phyloP scores from a whole-genome alignment of 1,284 basidiomycete species.

The Pseudozyma sp. region DNA sequence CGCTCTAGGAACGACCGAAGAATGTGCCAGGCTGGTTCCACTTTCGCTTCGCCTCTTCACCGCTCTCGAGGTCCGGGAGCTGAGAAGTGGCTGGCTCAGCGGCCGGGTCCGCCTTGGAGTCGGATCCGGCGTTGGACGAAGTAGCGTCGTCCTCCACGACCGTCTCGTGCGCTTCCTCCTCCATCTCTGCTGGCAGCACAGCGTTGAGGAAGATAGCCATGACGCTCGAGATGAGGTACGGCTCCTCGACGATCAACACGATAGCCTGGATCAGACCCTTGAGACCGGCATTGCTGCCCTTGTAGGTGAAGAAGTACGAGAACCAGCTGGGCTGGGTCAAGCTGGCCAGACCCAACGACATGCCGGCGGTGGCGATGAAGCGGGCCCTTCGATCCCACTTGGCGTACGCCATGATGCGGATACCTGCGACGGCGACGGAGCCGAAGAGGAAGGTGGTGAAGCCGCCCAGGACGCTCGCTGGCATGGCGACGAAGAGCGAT shows the following conservation, averaged over 20 bases:
- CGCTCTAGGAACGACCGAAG: slow-evolving; percentile 15
- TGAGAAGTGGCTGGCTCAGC: slow-evolving; percentile 1
- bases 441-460: slow-evolving; percentile 47
- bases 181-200: slow-evolving; percentile 24
- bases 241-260: slow-evolving; percentile 44
- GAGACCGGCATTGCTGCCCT: slow-evolving; percentile 20
- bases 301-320: slow-evolving; percentile 44
- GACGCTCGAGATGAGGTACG: slow-evolving; percentile 40
- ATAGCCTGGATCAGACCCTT: slow-evolving; percentile 39
- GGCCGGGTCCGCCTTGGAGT: slow-evolving; percentile 11
- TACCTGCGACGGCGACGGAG: slow-evolving; percentile 36
- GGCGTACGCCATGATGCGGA: slow-evolving; percentile 47
- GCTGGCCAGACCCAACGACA: slow-evolving; percentile 33
- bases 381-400: slow-evolving; percentile 42
- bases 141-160: slow-evolving; percentile 15
- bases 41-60: slow-evolving; percentile 6
- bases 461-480: slow-evolving; percentile 31
- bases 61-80: slow-evolving; percentile 24
- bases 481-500: slow-evolving; percentile 40
- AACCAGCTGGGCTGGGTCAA: slow-evolving; percentile 39
- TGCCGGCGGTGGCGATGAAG: slow-evolving; percentile 37
- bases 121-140: slow-evolving; percentile 10
- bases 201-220: slow-evolving; percentile 38
- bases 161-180: slow-evolving; percentile 5
- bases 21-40: slow-evolving; percentile 31